Percentiles rank a stretch among this genome's conserved stretches.
phyloP scores from a whole-genome alignment of 2,329 filamentous ascomycete species.

The Xylariales sp. region DNA sequence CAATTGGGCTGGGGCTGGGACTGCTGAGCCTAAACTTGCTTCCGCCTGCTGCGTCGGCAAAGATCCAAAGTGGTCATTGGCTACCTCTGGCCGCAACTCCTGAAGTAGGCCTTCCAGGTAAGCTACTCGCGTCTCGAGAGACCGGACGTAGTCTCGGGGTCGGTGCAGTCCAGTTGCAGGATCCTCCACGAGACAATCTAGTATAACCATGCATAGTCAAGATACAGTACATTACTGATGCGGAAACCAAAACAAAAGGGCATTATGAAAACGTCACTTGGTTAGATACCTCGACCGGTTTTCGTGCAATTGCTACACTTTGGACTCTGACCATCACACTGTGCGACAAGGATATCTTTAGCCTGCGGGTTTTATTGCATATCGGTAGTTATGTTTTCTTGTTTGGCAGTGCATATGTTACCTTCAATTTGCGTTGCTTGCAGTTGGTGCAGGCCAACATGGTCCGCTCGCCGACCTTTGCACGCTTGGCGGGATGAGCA shows the following conservation, averaged over 20 bases:
- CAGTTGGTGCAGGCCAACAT: slow-evolving; percentile 14
- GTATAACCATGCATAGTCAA: background rate
- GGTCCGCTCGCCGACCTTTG: slow-evolving; percentile 6
- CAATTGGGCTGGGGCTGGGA: too few relatives aligned
- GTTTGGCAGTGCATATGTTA: background rate
- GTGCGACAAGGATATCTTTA: background rate
- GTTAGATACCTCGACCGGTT: background rate
- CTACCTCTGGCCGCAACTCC: slow-evolving; percentile 19
- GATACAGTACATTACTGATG: too few relatives aligned
- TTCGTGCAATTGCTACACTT: slow-evolving; percentile 9
- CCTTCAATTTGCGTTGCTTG: slow-evolving; percentile 13
- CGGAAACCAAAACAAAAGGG: too few relatives aligned
- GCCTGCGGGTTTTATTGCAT: too few relatives aligned
- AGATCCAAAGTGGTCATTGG: slow-evolving; percentile 13
- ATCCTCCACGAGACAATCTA: slow-evolving; percentile 30
- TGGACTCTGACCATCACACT: slow-evolving; percentile 9
- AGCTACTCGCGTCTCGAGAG: slow-evolving; percentile 20
- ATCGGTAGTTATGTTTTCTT: background rate
- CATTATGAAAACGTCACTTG: background rate
- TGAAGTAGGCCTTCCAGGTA: slow-evolving; percentile 25
- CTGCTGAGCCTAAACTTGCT: too few relatives aligned
- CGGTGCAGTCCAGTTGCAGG: slow-evolving; percentile 27
- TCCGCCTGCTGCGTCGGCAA: background rate
- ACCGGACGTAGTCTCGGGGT: slow-evolving; percentile 26
- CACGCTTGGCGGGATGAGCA: slow-evolving; percentile 5